Evolutionary conservation across 371 early-diverging fungal genomes (phyloP), one percentile per base, ranked within the genome.

Genomic region (Mucor saturninus): DNA sequence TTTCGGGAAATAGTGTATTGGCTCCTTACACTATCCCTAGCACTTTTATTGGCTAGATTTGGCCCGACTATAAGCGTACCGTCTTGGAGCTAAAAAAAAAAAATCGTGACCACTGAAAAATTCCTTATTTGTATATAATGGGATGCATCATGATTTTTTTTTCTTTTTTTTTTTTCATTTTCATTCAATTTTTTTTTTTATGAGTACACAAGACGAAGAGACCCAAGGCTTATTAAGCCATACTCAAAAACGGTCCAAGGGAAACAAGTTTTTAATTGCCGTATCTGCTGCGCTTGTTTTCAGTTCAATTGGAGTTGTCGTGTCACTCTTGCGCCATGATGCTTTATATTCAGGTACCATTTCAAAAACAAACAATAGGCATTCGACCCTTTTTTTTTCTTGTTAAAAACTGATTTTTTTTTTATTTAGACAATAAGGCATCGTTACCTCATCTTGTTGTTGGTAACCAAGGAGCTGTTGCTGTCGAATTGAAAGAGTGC

Each of bases 401-500:
- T 21, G 21, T 21, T 21, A 21, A 21, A 21, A 21, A 43, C 43
- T 14, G 4, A 43, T 1, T 14, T 13, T n/a, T 46, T 21, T 21
- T 14, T 14, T 46, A 5, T 46, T 7, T 21, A 46, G 46, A 21
- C 8, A n/a, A 21, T 3, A 21, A n/a, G 8, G 3, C 26, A 9
- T n/a, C n/a, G 5, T 46, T 46, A 46, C 66, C 66, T 14, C 72
- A 59, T 57, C 39, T 72, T 11, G 71, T 64, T 13, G 70, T 65
- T 58, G 75, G 83, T 14, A 59, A 66, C n/a, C 61, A 82, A 42
- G 96, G 92, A 6, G 95, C 90, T 4, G 95, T 95, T 13, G 90
- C 95, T 11, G 84, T 93, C 7, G 97, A 96, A 61, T 85, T 90
- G 56, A 79, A 83, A 28, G 76, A 85, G 57, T 96, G 97, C 73